Conservation (phyloP, 129 eudicot species). For the Artemisia argyi region DNA sequence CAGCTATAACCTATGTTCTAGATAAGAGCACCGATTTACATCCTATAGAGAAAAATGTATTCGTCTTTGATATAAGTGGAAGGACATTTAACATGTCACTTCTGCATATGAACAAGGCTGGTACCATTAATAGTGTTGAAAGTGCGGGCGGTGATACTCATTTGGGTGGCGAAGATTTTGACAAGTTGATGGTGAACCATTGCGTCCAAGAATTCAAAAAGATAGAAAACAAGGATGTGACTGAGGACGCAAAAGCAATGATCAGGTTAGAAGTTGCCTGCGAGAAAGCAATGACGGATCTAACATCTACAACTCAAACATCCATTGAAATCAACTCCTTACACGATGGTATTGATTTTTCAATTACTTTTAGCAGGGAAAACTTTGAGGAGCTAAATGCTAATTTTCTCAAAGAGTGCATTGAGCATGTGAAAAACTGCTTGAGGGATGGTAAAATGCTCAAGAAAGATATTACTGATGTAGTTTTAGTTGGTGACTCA, state of each 20-base stretch:
- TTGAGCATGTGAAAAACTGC: background rate
- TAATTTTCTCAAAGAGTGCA: background rate
- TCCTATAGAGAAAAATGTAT: background rate
- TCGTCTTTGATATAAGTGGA: background rate
- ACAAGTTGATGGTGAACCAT: background rate
- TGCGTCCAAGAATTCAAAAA: background rate
- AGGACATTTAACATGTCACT: background rate
- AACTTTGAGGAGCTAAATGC: slow-evolving; percentile 6
- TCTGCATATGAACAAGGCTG: background rate
- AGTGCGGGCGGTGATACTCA: background rate
- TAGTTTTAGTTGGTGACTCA: background rate
- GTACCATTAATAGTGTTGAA: background rate
- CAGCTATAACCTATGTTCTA: background rate
- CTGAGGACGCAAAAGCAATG: background rate
- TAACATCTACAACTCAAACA: background rate
- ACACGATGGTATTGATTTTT: background rate
- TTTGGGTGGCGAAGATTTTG: background rate
- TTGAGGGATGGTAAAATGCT: background rate
- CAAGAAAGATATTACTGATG: background rate
- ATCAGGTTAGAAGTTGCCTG: background rate
- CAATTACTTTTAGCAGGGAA: background rate
- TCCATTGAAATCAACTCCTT: slow-evolving; percentile 2
- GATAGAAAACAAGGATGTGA: background rate
- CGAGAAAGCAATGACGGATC: background rate
- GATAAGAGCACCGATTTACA: background rate